Evolutionary conservation across 768 basidiomycete genomes (phyloP).

Genomic region (Rhizopogon rudus): DNA sequence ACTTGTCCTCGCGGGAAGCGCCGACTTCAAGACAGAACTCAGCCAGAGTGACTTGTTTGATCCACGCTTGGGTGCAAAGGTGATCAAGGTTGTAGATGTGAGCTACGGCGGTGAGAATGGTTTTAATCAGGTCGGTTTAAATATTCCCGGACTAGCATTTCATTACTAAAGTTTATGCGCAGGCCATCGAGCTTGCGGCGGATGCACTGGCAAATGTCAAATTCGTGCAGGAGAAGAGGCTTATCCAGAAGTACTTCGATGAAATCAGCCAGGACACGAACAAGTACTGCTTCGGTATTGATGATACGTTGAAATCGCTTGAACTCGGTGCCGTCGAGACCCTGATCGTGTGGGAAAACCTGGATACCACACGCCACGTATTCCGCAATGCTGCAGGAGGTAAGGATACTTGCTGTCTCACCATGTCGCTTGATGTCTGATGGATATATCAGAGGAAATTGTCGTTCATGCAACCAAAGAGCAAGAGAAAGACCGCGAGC

Average conservation of each 20-base stretch:
- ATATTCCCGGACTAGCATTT: not conserved
- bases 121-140: slow-evolving; percentile 86
- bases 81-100: slow-evolving; percentile 98
- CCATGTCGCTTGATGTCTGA: not conserved
- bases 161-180: slow-evolving; percentile 2
- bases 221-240: slow-evolving; percentile 97
- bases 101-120: slow-evolving; percentile 99
- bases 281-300: slow-evolving; percentile 96
- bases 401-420: slow-evolving; percentile 25
- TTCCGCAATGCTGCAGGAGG: slow-evolving; percentile 92
- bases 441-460: slow-evolving; percentile 60
- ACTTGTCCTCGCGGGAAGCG: slow-evolving; percentile 91
- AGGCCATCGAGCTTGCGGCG: slow-evolving; percentile 96
- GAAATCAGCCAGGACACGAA: slow-evolving; percentile 98
- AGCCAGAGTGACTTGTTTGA: slow-evolving; percentile 97
- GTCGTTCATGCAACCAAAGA: slow-evolving; percentile 75
- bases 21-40: slow-evolving; percentile 98
- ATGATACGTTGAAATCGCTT: slow-evolving; percentile 93
- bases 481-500: slow-evolving; percentile 89
- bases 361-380: slow-evolving; percentile 84
- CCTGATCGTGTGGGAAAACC: slow-evolving; percentile 96
- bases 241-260: slow-evolving; percentile 98
- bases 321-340: slow-evolving; percentile 98
- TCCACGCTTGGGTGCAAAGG: slow-evolving; percentile 76
- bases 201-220: slow-evolving; percentile 98